Evolutionary conservation across 2,329 filamentous ascomycete species (phyloP), one percentile per base, ranked within the genome.

Genomic region (Neofusicoccum laricinum): DNA sequence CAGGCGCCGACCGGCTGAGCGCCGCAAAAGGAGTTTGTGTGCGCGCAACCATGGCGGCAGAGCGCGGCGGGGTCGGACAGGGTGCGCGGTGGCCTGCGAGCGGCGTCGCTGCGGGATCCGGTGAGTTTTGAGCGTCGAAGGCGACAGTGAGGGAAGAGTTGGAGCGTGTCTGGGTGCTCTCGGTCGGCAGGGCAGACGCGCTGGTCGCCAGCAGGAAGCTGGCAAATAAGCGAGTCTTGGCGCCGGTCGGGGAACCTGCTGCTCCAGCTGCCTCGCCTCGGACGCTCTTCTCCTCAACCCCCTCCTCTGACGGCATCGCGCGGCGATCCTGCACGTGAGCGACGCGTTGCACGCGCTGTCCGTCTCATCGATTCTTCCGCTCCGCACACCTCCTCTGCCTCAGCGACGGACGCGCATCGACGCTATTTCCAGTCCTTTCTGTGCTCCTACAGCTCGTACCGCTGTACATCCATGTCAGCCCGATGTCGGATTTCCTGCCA

Each of bases 251-350:
- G 53, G 14, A 15, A 40, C 17, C 36, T 40, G 51, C 53, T 45
- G 53, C 21, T 4, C 25, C 25, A 19, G 50, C n/a, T 50, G 48
- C 48, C 8, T 36, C 30, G 50, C 38, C 15, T 36, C 53, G 14
- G 15, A 38, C n/a, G 38, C 32, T 38, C 40, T 32, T 41, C 30
- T 17, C 25, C 19, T 19, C 40, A 34, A 58, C 38, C 21, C 38
- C 38, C 51, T 21, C 41, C 41, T 45, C 38, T 59, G 55, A 59
- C 55, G 55, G 55, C 55, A 59, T 59, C 41, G 55, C 53, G 53
- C 53, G 40, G 53, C 34, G 53, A 19, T 57, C 53, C 15, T 46
- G 55, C 55, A 59, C 55, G 55, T 59, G 55, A 40, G 17, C 55
- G 17, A 25, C 25, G 40, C 12, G 25, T 21, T 45, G 19, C 36